Conservation (phyloP, 306 rosid species). For the Phaseolus lunatus region DNA sequence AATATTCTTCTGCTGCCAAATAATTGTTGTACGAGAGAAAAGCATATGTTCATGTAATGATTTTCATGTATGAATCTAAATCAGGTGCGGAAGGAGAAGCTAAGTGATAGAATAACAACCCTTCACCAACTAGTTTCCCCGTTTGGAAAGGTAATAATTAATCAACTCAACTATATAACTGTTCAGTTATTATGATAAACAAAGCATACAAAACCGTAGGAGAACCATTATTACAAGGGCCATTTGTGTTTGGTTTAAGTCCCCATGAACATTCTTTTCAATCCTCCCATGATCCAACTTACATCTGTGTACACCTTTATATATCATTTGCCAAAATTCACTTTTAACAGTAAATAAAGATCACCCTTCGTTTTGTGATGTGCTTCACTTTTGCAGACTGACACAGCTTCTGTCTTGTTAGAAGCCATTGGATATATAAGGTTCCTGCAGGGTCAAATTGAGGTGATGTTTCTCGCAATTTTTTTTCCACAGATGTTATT, state of each 20-base stretch:
- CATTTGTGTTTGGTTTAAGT: constrained; percentile 12
- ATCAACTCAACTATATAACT: background rate
- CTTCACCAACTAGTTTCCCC: constrained; percentile 95
- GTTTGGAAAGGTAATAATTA: constrained; percentile 86
- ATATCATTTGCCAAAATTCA: constrained; percentile 24
- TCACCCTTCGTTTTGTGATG: constrained; percentile 45
- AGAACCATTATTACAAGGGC: background rate
- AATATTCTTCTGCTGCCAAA: constrained; percentile 40
- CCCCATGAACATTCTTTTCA: background rate
- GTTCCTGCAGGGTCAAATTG: constrained; percentile 89
- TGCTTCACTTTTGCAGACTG: constrained; percentile 89
- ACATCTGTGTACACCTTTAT: background rate
- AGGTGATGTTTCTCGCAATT: constrained; percentile 63
- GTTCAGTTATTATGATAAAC: background rate
- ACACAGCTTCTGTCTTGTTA: constrained; percentile 93
- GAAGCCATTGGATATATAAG: constrained; percentile 86
- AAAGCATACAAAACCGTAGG: background rate
- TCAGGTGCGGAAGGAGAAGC: constrained; percentile 93
- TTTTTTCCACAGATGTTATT: constrained; percentile 4
- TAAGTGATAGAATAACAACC: constrained; percentile 85
- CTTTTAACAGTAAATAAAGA: constrained; percentile 54
- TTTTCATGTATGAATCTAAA: constrained; percentile 36
- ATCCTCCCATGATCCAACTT: constrained; percentile 34
- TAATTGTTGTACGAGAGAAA: constrained; percentile 21
- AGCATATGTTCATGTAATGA: background rate